Conservation (phyloP, 179 eudicot genomes). For the Patellifolia procumbens region DNA sequence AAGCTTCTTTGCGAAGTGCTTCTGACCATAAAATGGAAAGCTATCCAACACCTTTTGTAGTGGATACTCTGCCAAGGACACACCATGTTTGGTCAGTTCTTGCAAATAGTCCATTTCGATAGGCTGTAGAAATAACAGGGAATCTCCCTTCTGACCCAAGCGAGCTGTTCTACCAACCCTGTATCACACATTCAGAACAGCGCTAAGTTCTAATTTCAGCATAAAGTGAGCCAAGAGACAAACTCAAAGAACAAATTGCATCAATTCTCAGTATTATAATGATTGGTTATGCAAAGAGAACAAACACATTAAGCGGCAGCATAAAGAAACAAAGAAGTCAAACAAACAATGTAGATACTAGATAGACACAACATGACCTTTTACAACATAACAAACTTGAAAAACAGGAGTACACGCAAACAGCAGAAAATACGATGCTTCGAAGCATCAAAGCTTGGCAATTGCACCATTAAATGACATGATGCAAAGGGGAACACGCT, state of each 20-base stretch:
- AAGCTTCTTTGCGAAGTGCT: slow-evolving; percentile 56
- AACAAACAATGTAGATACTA: not conserved
- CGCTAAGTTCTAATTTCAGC: slow-evolving; percentile 10
- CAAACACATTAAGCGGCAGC: not conserved
- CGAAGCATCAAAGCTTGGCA: not conserved
- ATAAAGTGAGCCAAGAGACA: not conserved
- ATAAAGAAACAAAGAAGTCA: not conserved
- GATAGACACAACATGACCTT: not conserved
- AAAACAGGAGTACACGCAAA: not conserved
- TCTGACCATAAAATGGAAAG: slow-evolving; percentile 55
- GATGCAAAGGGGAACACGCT: not conserved
- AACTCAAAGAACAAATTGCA: not conserved
- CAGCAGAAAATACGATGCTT: not conserved
- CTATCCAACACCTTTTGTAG: slow-evolving; percentile 71
- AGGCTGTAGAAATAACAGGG: slow-evolving; percentile 86
- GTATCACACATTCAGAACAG: slow-evolving; percentile 23
- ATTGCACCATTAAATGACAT: slow-evolving; percentile 3
- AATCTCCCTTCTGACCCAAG: slow-evolving; percentile 88
- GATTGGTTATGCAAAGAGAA: slow-evolving; percentile 8
- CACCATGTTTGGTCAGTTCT: slow-evolving; percentile 81
- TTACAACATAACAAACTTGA: not conserved
- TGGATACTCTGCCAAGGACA: slow-evolving; percentile 70
- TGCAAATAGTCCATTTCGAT: slow-evolving; percentile 74
- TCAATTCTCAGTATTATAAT: not conserved
- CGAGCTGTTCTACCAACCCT: slow-evolving; percentile 99